Evolutionary conservation across 2,329 filamentous ascomycete genomes (phyloP), one percentile per base, ranked within the genome.

Genomic region (Hymenoscyphus linearis): DNA sequence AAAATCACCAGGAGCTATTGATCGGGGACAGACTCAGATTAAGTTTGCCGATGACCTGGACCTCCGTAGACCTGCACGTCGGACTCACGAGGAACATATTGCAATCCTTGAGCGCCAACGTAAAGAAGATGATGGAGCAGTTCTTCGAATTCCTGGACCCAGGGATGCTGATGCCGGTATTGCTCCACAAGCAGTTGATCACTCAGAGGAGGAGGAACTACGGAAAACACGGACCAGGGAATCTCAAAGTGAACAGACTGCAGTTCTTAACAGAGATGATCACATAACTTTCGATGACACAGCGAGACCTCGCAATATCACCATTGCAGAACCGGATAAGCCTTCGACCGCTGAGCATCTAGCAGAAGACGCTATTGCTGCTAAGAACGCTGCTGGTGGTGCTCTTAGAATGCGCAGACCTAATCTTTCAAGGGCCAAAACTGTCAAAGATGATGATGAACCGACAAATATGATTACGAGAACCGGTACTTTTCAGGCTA

Each of bases 101-200:
- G 89, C 89, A 5, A 95, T 98, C 69, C 74, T 97, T 14, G 86
- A 96, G 73, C 87, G 89, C 35, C 93, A 97, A 73, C 85, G 92
- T 40, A 88, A 90, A 60, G 80, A 80, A 1, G 85, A 86, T 64
- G 87, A 89, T 60, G 87, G 85, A 58, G 86, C 87, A 36, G 85
- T 92, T 0, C 77, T 98, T 52, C 88, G 91, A 47, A 98, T 99
- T 68, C 95, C 95, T 0, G 93, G 93, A 22, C 95, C 95, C 0
- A 82, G 93, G 68, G 95, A 98, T 71, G 93, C 89, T 55, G 95
- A 99, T 69, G 85, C 85, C 57, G 95, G 93, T 27, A 82, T 91
- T 63, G 79, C 86, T 10, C 93, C 93, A 3, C 76, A 86, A 67
- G 76, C 80, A 22, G 72, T 90, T 14, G 78, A 80, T 37, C 44